Evolutionary conservation across 257 asterid genomes (phyloP).

Genomic region (Thymus mandschuricus): DNA sequence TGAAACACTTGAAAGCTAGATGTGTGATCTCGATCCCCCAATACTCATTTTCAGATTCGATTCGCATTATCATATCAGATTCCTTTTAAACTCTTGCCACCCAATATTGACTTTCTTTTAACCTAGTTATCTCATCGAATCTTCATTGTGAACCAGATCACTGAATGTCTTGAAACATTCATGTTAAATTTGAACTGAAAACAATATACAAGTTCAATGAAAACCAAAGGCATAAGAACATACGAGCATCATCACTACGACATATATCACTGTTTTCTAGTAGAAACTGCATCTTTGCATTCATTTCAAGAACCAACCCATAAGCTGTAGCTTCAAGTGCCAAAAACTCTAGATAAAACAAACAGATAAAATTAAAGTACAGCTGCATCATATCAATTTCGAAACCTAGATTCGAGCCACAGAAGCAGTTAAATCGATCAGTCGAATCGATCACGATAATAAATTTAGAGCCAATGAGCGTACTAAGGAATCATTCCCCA

Average conservation of each 20-base stretch:
- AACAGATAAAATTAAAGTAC: slow-evolving; percentile 8
- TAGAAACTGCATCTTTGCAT: background rate
- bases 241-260: background rate
- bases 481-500: background rate
- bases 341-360: background rate
- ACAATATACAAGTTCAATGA: background rate
- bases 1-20: slow-evolving; percentile 10
- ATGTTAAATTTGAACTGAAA: background rate
- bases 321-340: background rate
- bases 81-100: background rate
- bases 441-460: background rate
- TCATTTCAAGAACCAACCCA: background rate
- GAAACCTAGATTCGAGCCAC: slow-evolving; percentile 10
- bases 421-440: slow-evolving; percentile 9
- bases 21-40: background rate
- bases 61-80: background rate
- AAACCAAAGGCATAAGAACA: background rate
- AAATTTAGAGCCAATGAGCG: background rate
- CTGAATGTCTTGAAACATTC: background rate
- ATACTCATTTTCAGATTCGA: background rate
- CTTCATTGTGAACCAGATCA: slow-evolving; percentile 17
- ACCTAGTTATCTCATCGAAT: slow-evolving; percentile 8
- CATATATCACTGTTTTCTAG: background rate
- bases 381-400: slow-evolving; percentile 1
- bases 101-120: slow-evolving; percentile 10